Evolutionary conservation across 2,329 filamentous ascomycete species (phyloP), one percentile per base, ranked within the genome.

Genomic region (Graphium sp.): DNA sequence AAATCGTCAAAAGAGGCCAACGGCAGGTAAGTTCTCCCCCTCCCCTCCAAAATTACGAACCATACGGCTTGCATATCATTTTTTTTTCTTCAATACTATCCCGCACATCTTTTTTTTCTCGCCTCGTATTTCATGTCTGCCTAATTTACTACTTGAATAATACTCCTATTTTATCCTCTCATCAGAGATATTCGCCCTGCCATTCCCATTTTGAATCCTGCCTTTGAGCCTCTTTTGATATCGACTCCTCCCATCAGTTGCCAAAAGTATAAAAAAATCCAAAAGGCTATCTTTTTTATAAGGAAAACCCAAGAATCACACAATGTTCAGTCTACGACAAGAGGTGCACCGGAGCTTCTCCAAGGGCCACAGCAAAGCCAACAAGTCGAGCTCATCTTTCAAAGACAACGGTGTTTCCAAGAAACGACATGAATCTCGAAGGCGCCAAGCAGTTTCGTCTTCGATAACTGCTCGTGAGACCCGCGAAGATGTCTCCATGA

Each of bases 371-470:
- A n/a, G n/a, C n/a, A 31, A 31, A 16, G 29, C 27, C 15, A 31
- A 31, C 29, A 31, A 31, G 19, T 31, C 29, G 16, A 31, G 24
- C 13, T 26, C 29, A 6, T 31, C 29, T 15, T 31, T 31, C 19
- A 31, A 31, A 17, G 29, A 31, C 7, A 19, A 14, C 24, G 29
- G 29, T n/a, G 24, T 31, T 12, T 31, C 29, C 18, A 31, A 31
- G 24, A 24, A 24, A 9, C 16, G 15, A 7, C 29, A 26, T 16
- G 29, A 31, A n/a, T 27, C 29, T 13, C 29, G 29, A 15, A 24
- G 29, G 8, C 22, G 29, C 19, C 24, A 24, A 10, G 19, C 23
- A 25, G 27, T 24, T 8, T 24, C 24, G 11, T 31, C 29, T 13
- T 26, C 29, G 7, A 10, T 17, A 3, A 31, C 29, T 18, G 27